Conservation (phyloP, 495 filamentous ascomycete species). For the Penicillium flavigenum region DNA sequence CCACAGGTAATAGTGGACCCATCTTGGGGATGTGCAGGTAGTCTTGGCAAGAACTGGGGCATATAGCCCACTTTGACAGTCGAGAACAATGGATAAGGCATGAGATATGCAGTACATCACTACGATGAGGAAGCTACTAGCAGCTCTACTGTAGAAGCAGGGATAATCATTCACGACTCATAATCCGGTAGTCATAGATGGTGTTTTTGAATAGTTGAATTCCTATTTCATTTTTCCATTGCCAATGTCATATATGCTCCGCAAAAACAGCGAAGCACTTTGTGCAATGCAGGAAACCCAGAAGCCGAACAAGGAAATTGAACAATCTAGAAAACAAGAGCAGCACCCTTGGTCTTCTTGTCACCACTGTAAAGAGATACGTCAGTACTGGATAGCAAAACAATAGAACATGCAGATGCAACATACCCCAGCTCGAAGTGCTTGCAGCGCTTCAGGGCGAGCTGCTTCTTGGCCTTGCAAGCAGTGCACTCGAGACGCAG, state of each 20-base stretch:
- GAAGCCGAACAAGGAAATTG: constrained; percentile 51
- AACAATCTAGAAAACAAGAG: constrained; percentile 88
- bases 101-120: no score
- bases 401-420: constrained; percentile 1
- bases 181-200: constrained; percentile 45
- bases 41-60: not conserved
- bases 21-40: not conserved
- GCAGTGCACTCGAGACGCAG: constrained; percentile 91
- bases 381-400: constrained; percentile 22
- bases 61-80: not conserved
- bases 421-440: constrained; percentile 99
- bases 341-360: constrained; percentile 99
- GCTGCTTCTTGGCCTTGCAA: constrained; percentile 99
- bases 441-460: constrained; percentile 98
- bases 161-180: constrained; percentile 22
- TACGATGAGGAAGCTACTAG: constrained; percentile 1
- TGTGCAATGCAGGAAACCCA: constrained; percentile 50
- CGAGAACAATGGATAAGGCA: not conserved
- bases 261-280: constrained; percentile 34
- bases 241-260: constrained; percentile 48
- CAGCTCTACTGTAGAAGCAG: constrained; percentile 8
- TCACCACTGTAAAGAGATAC: constrained; percentile 71
- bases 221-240: constrained; percentile 54
- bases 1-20: not conserved
- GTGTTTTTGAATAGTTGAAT: constrained; percentile 48